Evolutionary conservation across 805 yeast species (phyloP).

Genomic region (Saitoella complicata): DNA sequence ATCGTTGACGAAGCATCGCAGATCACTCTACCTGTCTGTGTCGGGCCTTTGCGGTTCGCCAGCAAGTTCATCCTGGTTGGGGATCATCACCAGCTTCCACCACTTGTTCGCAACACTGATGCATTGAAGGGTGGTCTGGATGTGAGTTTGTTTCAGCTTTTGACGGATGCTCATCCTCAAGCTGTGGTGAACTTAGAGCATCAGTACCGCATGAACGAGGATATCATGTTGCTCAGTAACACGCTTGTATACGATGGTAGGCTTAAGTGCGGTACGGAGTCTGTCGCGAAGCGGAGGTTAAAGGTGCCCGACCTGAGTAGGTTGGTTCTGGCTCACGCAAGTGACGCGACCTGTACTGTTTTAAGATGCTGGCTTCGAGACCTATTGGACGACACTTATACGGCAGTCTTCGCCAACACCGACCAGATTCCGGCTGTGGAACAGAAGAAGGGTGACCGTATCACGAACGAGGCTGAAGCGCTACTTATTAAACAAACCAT

Average conservation of each 20-base stretch:
- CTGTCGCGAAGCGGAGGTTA: conserved; percentile 45
- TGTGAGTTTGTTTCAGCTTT: conserved; percentile 54
- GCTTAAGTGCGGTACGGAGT: conserved; percentile 55
- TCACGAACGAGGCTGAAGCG: conserved; percentile 62
- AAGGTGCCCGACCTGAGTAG: conserved; percentile 28
- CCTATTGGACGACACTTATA: conserved; percentile 35
- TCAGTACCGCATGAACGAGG: conserved; percentile 87
- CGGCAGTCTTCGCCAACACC: conserved; percentile 66
- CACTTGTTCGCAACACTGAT: conserved; percentile 53
- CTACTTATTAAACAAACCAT: conserved; percentile 46
- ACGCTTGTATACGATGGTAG: conserved; percentile 59
- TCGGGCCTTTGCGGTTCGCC: conserved; percentile 72
- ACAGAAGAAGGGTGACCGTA: conserved; percentile 40
- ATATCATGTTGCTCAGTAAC: conserved; percentile 72
- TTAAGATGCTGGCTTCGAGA: conserved; percentile 36
- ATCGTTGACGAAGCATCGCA: conserved; percentile 96
- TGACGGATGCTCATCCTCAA: conserved; percentile 58
- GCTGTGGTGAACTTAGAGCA: conserved; percentile 60
- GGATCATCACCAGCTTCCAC: conserved; percentile 87
- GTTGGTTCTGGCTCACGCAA: conserved; percentile 7
- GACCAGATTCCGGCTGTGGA: conserved; percentile 50
- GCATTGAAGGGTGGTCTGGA: conserved; percentile 56
- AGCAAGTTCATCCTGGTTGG: conserved; percentile 85
- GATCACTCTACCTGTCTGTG: conserved; percentile 73
- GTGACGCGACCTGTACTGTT: neutral